Percentiles rank a stretch among this genome's conserved stretches.
phyloP scores from a whole-genome alignment of 345 rosid species.

The Euphorbia lathyris region DNA sequence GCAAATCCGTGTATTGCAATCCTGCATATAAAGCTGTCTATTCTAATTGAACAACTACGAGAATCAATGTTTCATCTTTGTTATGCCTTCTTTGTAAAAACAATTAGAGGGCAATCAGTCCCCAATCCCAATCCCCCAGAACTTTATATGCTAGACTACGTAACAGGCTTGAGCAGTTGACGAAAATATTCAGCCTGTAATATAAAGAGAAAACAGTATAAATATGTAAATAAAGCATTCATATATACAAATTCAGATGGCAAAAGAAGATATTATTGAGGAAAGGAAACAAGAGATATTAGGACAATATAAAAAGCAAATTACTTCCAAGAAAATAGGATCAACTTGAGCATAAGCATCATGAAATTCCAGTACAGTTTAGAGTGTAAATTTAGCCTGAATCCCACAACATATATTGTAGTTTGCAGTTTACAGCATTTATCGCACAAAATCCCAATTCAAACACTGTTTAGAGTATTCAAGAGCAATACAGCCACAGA shows the following conservation, averaged over 20 bases:
- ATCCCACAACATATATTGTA: too few species aligned
- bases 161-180: conserved; percentile 95
- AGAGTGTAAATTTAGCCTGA: too few species aligned
- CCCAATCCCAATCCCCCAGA: conserved; percentile 34
- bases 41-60: conserved; percentile 24
- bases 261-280: not conserved
- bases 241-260: not conserved
- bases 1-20: conserved; percentile 40
- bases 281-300: not conserved
- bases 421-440: not conserved
- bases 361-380: not conserved
- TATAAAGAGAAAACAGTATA: conserved; percentile 15
- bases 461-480: too few species aligned
- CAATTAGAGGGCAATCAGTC: conserved; percentile 36
- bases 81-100: conserved; percentile 40
- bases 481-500: not conserved
- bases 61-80: conserved; percentile 37
- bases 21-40: conserved; percentile 31
- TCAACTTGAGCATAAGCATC: not conserved
- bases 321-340: not conserved
- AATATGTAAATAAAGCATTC: conserved; percentile 2
- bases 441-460: too few species aligned
- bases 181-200: conserved; percentile 92
- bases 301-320: not conserved
- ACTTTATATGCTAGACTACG: conserved; percentile 55